Conservation (phyloP, 257 asterid genomes). For the Solanum peruvianum region DNA sequence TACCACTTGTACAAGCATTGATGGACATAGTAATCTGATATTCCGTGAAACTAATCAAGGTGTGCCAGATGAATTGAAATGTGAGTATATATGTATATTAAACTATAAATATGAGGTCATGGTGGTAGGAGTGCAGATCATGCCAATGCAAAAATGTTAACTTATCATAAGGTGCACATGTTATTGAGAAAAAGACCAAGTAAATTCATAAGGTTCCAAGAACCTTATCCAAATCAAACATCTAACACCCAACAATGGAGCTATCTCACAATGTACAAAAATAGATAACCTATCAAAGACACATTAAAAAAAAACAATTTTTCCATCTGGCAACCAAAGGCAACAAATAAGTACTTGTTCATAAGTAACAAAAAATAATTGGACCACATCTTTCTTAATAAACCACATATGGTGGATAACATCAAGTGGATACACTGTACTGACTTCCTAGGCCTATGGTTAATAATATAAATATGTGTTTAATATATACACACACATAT, state of each 20-base stretch:
- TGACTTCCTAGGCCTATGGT: neutral
- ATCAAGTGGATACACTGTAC: neutral
- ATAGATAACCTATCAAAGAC: neutral
- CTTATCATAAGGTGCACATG: neutral
- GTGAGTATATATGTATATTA: neutral
- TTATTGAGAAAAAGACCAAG: neutral
- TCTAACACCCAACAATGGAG: neutral
- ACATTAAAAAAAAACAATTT: neutral
- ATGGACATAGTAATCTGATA: neutral
- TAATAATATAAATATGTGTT: neutral
- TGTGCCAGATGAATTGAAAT: neutral
- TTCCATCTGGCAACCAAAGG: neutral
- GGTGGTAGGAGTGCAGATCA: neutral
- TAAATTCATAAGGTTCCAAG: neutral
- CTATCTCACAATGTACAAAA: neutral
- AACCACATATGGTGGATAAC: neutral
- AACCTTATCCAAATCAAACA: neutral
- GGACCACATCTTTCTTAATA: neutral
- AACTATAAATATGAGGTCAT: neutral
- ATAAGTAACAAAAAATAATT: neutral
- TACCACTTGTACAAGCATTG: neutral
- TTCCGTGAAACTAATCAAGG: neutral
- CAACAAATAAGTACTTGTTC: neutral
- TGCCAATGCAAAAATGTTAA: neutral
- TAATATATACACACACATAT: neutral